A percentile compares a stretch with the other conserved stretches of the same genome.
phyloP scores from a whole-genome alignment of 129 eudicot species.

The Flaveria robusta region DNA sequence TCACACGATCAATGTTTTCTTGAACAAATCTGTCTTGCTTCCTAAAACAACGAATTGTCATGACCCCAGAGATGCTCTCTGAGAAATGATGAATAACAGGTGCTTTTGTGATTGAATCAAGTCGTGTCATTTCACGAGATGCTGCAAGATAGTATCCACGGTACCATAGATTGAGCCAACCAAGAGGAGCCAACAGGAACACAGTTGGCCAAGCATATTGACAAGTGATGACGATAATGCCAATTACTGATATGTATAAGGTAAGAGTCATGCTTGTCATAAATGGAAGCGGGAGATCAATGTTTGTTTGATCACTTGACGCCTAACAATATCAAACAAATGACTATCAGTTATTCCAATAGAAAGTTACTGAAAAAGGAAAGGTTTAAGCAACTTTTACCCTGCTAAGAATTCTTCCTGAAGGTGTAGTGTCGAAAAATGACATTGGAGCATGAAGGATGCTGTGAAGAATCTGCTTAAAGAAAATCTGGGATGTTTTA shows the following conservation, averaged over 20 bases:
- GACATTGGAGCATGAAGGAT: conserved; percentile 90
- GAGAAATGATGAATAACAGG: conserved; percentile 90
- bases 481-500: conserved; percentile 64
- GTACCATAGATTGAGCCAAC: conserved; percentile 80
- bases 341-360: background rate
- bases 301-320: conserved; percentile 78
- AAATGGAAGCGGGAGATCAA: conserved; percentile 68
- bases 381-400: conserved; percentile 37
- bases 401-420: conserved; percentile 83
- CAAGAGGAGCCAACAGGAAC: conserved; percentile 71
- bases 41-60: conserved; percentile 73
- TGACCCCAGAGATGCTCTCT: conserved; percentile 82
- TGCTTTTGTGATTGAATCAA: conserved; percentile 81
- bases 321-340: conserved; percentile 50
- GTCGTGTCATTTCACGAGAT: conserved; percentile 82
- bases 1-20: conserved; percentile 60
- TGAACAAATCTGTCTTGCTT: conserved; percentile 60
- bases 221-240: conserved; percentile 75
- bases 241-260: conserved; percentile 49
- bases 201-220: conserved; percentile 88
- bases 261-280: conserved; percentile 44
- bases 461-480: conserved; percentile 59
- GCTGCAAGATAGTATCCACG: conserved; percentile 75
- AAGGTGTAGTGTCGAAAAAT: conserved; percentile 87
- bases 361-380: background rate